These are phyloP conservation scores for Phaeodactylum tricornutum DNA, from an alignment of 108 stramenopile genomes.

Conservation along the genomic window DNA sequence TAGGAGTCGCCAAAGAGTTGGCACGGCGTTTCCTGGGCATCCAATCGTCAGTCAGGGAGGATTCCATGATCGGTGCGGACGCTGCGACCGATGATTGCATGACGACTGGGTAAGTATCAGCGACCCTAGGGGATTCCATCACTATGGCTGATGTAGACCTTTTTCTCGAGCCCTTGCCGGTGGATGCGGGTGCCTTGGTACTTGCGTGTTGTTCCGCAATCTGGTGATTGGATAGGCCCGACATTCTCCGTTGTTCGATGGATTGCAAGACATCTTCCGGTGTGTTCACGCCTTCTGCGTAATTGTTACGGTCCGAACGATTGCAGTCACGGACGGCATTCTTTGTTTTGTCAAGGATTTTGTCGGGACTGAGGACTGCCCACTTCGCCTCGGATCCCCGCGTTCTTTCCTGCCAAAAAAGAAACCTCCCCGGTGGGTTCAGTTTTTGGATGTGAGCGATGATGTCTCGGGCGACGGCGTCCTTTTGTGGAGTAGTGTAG, in stretches of 20 bases:
- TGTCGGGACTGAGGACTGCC: conserved; percentile 48
- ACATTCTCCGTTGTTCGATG: conserved; percentile 19
- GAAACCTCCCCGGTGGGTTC: conserved; percentile 70
- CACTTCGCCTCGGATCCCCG: conserved; percentile 64
- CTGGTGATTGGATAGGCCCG: conserved; percentile 42
- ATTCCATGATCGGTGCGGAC: neutral
- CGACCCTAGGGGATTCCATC: neutral
- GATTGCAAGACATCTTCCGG: conserved; percentile 51
- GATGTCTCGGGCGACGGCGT: conserved; percentile 64
- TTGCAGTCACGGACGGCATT: conserved; percentile 76
- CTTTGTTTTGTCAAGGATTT: conserved; percentile 58
- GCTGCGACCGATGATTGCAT: neutral
- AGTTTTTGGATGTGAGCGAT: conserved; percentile 50
- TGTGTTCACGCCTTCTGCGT: conserved; percentile 39
- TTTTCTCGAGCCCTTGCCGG: neutral
- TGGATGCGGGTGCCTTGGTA: neutral
- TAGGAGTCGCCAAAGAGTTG: neutral
- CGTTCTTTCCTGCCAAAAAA: conserved; percentile 41
- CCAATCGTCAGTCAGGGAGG: neutral
- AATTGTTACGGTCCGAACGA: conserved; percentile 59
- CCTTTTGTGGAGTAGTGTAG: conserved; percentile 60
- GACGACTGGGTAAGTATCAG: neutral
- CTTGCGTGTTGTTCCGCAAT: conserved; percentile 16
- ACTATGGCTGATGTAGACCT: neutral
- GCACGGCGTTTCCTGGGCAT: neutral